Evolutionary conservation across 202 grass and related monocot genomes (phyloP).

Genomic region (Elaeis oleifera): DNA sequence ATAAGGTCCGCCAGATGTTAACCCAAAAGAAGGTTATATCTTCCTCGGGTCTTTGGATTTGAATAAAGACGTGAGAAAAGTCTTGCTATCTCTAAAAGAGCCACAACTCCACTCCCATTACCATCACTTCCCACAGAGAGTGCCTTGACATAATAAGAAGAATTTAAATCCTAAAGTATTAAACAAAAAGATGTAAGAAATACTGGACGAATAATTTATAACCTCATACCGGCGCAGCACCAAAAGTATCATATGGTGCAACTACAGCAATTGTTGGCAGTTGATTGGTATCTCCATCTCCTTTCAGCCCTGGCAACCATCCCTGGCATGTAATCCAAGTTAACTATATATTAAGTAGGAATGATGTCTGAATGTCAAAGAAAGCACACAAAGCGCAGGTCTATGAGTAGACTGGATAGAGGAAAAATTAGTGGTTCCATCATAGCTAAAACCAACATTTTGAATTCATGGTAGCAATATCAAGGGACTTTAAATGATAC

Average conservation of each 20-base stretch:
- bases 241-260: slow-evolving; percentile 96
- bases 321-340: slow-evolving; percentile 49
- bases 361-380: neutral
- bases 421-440: too few relatives aligned
- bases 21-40: slow-evolving; percentile 93
- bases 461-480: too few relatives aligned
- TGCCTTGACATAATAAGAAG: slow-evolving; percentile 41
- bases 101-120: slow-evolving; percentile 90
- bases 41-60: slow-evolving; percentile 85
- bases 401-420: too few relatives aligned
- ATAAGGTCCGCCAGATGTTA: slow-evolving; percentile 96
- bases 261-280: slow-evolving; percentile 96
- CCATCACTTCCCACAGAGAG: slow-evolving; percentile 85
- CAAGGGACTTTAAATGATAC: too few relatives aligned
- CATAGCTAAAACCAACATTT: too few relatives aligned
- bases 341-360: neutral
- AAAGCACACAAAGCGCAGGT: too few relatives aligned
- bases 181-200: neutral
- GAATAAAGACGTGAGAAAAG: slow-evolving; percentile 87
- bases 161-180: neutral
- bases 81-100: slow-evolving; percentile 88
- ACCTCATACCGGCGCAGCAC: slow-evolving; percentile 74
- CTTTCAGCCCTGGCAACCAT: slow-evolving; percentile 84
- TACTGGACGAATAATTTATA: neutral
- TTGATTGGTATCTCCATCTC: slow-evolving; percentile 72